Evolutionary conservation across 495 filamentous ascomycete genomes (phyloP), one percentile per base, ranked within the genome.

Genomic region (Annulohypoxylon stygium): DNA sequence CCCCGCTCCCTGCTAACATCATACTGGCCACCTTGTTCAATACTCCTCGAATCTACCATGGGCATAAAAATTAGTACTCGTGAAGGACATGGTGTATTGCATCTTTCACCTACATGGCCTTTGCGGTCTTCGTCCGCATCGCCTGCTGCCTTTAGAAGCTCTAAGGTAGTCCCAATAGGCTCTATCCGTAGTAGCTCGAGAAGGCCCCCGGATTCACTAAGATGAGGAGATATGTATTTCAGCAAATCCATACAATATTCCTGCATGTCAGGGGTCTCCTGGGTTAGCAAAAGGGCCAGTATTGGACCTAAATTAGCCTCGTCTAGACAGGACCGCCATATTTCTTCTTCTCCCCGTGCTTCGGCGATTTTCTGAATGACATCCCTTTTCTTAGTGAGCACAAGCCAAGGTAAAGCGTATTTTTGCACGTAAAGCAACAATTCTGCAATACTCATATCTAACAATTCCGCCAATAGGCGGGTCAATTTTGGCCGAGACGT

Each of bases 321-420:
- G 70, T 90, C 88, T 9, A 83, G 78, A 54, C 80, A 83, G 2
- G 81, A 75, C 12, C 78, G 73, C 78, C 77, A 83, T 8, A 57
- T 70, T 36, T 83, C 80, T 8, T 69, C 75, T 41, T 89, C 87
- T 20, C 88, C 88, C 61, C 91, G 88, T 60, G 91, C 92, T 59
- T 92, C 86, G 11, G 93, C 92, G 65, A 99, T 92, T 64, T 89
- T 89, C 74, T 90, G 85, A 61, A 99, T 89, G 14, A 97, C 87
- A 68, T 97, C 93, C 55, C 84, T 83, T 65, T 92, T 90, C 76
- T 92, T 90, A 4, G 86, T 88, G 30, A 97, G 82, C 5, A 98
- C 93, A 48, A 99, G 84, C 78, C 91, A 93, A 5, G 96, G 97
- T 11, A 99, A 80, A 2, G 93, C 93, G 76, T 93, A 86, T 10